Conservation (phyloP, 2,329 filamentous ascomycete genomes). For the Cladosporium sp. region DNA sequence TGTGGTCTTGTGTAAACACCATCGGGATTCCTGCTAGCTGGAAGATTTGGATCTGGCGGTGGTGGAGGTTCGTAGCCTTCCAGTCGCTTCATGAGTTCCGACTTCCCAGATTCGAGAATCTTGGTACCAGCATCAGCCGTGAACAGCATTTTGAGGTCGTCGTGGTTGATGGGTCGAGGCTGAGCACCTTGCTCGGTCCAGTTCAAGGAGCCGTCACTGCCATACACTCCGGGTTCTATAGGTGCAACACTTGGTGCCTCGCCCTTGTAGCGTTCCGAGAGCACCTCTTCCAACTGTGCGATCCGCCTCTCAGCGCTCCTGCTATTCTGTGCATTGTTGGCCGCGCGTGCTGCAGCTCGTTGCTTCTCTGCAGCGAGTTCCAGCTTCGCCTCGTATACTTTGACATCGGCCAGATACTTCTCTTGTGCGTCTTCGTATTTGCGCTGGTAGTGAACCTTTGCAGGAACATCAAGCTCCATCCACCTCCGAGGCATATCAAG, state of each 20-base stretch:
- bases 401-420: constrained; percentile 32
- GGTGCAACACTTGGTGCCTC: constrained; percentile 28
- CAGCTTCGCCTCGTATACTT: constrained; percentile 34
- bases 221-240: constrained; percentile 27
- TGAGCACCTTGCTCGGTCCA: constrained; percentile 11
- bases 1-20: constrained; percentile 19
- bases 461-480: constrained; percentile 28
- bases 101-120: constrained; percentile 52
- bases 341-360: constrained; percentile 25
- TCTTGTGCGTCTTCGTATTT: constrained; percentile 31
- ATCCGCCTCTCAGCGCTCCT: constrained; percentile 31
- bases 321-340: constrained; percentile 24
- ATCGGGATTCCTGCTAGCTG: constrained; percentile 23
- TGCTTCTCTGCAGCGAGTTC: constrained; percentile 28
- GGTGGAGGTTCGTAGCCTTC: constrained; percentile 44
- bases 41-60: constrained; percentile 21
- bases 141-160: constrained; percentile 52
- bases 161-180: constrained; percentile 28
- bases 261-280: constrained; percentile 30
- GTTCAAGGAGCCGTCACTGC: constrained; percentile 30
- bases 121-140: constrained; percentile 50
- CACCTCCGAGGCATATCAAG: constrained; percentile 33
- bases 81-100: constrained; percentile 52
- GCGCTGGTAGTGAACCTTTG: constrained; percentile 31
- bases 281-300: constrained; percentile 32